Base-by-base conservation (phyloP, 2,329 filamentous ascomycete species). In the Tolypocladium capitatum region DNA sequence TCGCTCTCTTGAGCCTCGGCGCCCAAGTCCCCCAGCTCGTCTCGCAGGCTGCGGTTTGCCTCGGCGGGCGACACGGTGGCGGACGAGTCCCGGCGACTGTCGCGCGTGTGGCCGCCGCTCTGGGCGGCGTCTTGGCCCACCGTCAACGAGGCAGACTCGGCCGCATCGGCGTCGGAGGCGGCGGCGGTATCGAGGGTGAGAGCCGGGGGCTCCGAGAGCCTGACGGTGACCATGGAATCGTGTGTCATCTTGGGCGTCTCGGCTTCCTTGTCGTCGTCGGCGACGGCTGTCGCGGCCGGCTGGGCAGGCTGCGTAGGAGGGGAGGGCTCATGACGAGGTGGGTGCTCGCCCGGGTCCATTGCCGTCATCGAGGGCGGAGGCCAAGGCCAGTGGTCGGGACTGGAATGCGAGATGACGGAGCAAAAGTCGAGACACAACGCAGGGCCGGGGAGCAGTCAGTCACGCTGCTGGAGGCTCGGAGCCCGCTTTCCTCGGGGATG, bases 151-250 rank as follows among this genome's bases (percentile, higher is more conserved):
- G 53, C 48, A 18, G 52, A 49, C n/a, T 35, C 43, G 11, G 38
- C 20, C 13, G 40, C 11, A 33, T 61, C 55, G 57, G 57, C 46
- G 55, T 52, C 46, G 48, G 52, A 46, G 50, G 55, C 46, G 48
- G 64, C 56, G 32, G 66, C 68, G 51, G 71, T 74, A 48, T 75
- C 68, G 53, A 81, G 70, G 53, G 69, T 64, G 56, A 80, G 58
- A 55, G 71, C 58, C 56, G 76, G 64, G 49, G 74, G 69, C 60
- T 86, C 83, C 20, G 84, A 87, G 44, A 88, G 71, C 47, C 83
- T 76, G 41, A 88, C 84, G 8, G 84, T 88, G 42, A 88, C 83
- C 81, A 88, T 83, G 20, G 84, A 88, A 64, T 87, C 83, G 61
- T 76, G 75, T 20, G 62, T 54, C 61, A 66, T 66, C 50, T 61